A percentile compares a stretch with the other conserved stretches of the same genome.
Conservation (phyloP, 192 early-diverging fungal species). For the Polychytrium aggregatum region DNA sequence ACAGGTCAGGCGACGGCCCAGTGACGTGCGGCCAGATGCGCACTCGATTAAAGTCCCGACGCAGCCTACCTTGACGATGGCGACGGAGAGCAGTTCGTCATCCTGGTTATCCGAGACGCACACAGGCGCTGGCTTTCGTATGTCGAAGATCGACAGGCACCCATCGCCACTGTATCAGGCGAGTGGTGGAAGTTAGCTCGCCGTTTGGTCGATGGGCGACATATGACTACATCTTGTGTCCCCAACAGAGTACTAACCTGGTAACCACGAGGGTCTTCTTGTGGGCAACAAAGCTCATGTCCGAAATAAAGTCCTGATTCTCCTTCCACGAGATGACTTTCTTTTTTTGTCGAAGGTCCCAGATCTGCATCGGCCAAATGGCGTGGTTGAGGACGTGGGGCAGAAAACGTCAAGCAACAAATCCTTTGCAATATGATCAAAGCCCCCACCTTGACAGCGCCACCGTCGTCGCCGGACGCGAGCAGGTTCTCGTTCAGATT, state of each 20-base stretch:
- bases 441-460: constrained; percentile 60
- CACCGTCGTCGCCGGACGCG: constrained; percentile 88
- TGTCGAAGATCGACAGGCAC: constrained; percentile 79
- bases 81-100: constrained; percentile 83
- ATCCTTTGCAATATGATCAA: not conserved
- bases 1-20: constrained; percentile 2
- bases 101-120: constrained; percentile 90
- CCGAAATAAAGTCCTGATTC: constrained; percentile 88
- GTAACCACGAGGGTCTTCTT: constrained; percentile 73
- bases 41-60: too few species aligned
- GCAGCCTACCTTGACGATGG: constrained; percentile 54
- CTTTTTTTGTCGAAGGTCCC: constrained; percentile 77
- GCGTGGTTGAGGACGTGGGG: not conserved
- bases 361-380: constrained; percentile 44
- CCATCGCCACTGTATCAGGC: constrained; percentile 69
- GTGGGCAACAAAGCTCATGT: constrained; percentile 57
- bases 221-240: not conserved
- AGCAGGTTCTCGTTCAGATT: constrained; percentile 63
- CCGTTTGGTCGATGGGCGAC: constrained; percentile 1
- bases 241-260: constrained; percentile 20
- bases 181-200: not conserved
- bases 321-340: constrained; percentile 67
- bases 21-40: too few species aligned
- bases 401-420: constrained; percentile 10
- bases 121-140: constrained; percentile 73